Conservation (phyloP, 768 basidiomycete genomes). For the Phlegmacium glaucopus region DNA sequence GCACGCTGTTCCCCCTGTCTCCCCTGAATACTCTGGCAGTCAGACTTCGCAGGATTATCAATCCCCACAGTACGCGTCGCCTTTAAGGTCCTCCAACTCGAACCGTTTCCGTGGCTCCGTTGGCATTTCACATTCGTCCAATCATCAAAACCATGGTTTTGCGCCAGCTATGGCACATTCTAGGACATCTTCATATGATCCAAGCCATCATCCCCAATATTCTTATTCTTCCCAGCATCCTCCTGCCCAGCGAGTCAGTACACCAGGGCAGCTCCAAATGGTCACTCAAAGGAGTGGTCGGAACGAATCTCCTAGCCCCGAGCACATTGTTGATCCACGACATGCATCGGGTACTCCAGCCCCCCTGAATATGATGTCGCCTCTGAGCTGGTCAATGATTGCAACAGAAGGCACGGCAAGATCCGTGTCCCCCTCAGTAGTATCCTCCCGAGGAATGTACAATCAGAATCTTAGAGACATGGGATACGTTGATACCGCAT, state of each 20-base stretch:
- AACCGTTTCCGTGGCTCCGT: neutral
- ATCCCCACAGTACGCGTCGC: neutral
- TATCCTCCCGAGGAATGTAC: slow-evolving; percentile 4
- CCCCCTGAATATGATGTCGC: slow-evolving; percentile 1
- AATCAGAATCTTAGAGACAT: neutral
- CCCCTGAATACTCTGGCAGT: neutral
- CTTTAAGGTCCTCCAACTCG: neutral
- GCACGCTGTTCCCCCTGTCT: slow-evolving; percentile 2
- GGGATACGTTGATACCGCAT: slow-evolving; percentile 3
- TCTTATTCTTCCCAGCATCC: neutral
- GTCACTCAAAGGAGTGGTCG: slow-evolving; percentile 12
- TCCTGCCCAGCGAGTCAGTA: slow-evolving; percentile 1
- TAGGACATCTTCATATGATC: neutral
- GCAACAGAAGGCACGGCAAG: slow-evolving; percentile 4
- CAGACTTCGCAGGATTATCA: neutral
- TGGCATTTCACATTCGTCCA: neutral
- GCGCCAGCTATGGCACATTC: neutral
- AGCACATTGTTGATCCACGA: slow-evolving; percentile 4
- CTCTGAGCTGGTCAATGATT: slow-evolving; percentile 10
- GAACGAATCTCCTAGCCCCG: neutral
- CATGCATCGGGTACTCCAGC: neutral
- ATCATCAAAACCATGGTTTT: neutral
- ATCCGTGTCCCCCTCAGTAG: slow-evolving; percentile 5
- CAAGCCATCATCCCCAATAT: neutral
- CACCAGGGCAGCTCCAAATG: slow-evolving; percentile 14